These are phyloP conservation scores for Dicorynia guianensis DNA, from an alignment of 306 rosid species.

Conservation along the genomic window DNA sequence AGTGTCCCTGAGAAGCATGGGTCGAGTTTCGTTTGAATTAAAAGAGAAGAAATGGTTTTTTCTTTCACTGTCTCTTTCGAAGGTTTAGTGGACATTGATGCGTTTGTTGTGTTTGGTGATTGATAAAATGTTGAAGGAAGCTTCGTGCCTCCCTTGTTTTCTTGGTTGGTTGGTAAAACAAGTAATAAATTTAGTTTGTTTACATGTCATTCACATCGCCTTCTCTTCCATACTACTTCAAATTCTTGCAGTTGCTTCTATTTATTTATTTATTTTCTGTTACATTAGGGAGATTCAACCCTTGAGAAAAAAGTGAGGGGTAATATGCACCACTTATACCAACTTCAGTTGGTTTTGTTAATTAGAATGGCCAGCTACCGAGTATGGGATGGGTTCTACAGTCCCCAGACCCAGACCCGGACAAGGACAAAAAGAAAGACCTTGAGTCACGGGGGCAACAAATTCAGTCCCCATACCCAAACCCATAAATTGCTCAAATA, in stretches of 20 bases:
- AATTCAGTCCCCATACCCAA: too few relatives aligned
- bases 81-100: conserved; percentile 43
- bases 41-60: conserved; percentile 47
- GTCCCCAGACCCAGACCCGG: too few relatives aligned
- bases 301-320: too few relatives aligned
- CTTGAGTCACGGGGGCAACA: too few relatives aligned
- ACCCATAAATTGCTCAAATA: too few relatives aligned
- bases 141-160: conserved; percentile 36
- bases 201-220: conserved; percentile 18
- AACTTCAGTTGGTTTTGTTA: too few relatives aligned
- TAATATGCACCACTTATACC: too few relatives aligned
- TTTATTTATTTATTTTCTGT: too few relatives aligned
- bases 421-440: too few relatives aligned
- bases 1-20: conserved; percentile 31
- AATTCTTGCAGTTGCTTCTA: conserved; percentile 2
- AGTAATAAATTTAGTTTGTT: conserved; percentile 21
- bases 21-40: conserved; percentile 49
- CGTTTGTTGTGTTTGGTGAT: conserved; percentile 60
- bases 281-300: too few relatives aligned
- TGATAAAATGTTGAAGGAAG: conserved; percentile 49
- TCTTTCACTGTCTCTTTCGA: conserved; percentile 52
- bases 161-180: conserved; percentile 35
- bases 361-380: too few relatives aligned
- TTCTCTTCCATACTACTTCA: not conserved
- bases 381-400: too few relatives aligned